Conservation (phyloP, 2,329 filamentous ascomycete species). For the Tolypocladium nubicola region DNA sequence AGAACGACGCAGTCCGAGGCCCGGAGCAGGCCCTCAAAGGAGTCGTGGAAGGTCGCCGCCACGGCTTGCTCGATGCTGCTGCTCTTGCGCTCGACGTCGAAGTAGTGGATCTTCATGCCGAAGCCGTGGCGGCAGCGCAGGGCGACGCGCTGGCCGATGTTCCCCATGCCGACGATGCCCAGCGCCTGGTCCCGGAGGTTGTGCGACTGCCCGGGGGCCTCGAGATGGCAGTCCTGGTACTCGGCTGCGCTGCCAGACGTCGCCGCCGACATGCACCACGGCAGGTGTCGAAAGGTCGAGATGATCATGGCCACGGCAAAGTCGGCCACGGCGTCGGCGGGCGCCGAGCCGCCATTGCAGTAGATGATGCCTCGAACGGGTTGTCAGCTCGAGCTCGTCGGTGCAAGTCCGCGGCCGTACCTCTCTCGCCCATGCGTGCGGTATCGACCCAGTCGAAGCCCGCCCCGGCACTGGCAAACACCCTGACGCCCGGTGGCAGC, state of each 20-base stretch:
- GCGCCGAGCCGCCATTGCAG: conserved; percentile 62
- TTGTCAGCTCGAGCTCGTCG: not conserved
- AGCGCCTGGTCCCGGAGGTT: conserved; percentile 53
- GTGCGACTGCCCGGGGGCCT: conserved; percentile 47
- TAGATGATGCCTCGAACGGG: conserved; percentile 48
- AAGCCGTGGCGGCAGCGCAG: conserved; percentile 41
- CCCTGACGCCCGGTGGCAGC: conserved; percentile 43
- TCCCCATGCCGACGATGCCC: conserved; percentile 60
- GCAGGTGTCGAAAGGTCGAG: conserved; percentile 56
- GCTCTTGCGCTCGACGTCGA: conserved; percentile 44
- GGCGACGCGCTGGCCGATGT: conserved; percentile 53
- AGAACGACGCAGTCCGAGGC: conserved; percentile 50
- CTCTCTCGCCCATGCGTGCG: conserved; percentile 47
- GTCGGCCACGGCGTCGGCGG: conserved; percentile 64
- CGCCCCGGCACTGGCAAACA: conserved; percentile 56
- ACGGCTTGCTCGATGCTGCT: conserved; percentile 28
- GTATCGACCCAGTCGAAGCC: conserved; percentile 59
- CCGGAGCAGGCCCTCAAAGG: conserved; percentile 40
- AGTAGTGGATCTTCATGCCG: conserved; percentile 56
- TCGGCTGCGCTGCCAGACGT: conserved; percentile 18
- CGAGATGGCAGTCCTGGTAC: conserved; percentile 50
- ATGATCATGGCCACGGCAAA: conserved; percentile 60
- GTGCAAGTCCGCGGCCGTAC: conserved; percentile 19
- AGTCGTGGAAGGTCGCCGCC: conserved; percentile 37
- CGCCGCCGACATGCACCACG: conserved; percentile 52